Evolutionary conservation across 805 yeast genomes (phyloP), one percentile per base, ranked within the genome.

Genomic region (Saturnispora dispora): DNA sequence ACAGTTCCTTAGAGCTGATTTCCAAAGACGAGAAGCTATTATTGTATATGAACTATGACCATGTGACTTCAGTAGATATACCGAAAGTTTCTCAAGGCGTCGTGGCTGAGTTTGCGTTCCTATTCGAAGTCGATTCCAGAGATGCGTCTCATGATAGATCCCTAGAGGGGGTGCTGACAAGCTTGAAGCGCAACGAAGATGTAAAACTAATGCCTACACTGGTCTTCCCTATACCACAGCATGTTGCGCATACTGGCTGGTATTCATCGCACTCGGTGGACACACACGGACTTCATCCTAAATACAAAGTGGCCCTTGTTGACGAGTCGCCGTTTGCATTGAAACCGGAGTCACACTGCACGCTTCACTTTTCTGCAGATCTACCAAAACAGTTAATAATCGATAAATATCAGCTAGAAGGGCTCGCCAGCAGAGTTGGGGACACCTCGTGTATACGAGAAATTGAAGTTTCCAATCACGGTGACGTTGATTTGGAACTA

Each of bases 281-380:
- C 22, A 59, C 59, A 3, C 35, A 58, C 2, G 65, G 64, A 5
- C 27, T 64, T 50, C 69, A 65, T 51, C 69, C 69, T 5, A 39
- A 18, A 1, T 65, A 62, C 48, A 45, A 54, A 37, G 57, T 60
- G 17, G 27, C 42, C 1, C 17, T 57, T 15, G n/a, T 48, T 9
- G 40, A 54, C 18, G 41, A 42, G 8, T 40, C 44, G 25, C 30
- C 30, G 9, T 42, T 42, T 27, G 17, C 45, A 22, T 6, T 27
- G 3, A 23, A 42, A 15, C 45, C 32, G 1, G 18, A 42, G 17
- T 5, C 45, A 7, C 25, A 42, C 8, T 28, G 42, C 27, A 45
- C 54, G 18, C 32, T 33, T 3, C 47, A 50, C 41, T 42, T 47
- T 23, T 27, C 51, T 22, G 39, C 57, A 52, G 15, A 42, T 20